A percentile compares a stretch with the other conserved stretches of the same genome.
Evolutionary conservation across 208 protist genomes (phyloP).

Genomic region (Naegleria fowleri): DNA sequence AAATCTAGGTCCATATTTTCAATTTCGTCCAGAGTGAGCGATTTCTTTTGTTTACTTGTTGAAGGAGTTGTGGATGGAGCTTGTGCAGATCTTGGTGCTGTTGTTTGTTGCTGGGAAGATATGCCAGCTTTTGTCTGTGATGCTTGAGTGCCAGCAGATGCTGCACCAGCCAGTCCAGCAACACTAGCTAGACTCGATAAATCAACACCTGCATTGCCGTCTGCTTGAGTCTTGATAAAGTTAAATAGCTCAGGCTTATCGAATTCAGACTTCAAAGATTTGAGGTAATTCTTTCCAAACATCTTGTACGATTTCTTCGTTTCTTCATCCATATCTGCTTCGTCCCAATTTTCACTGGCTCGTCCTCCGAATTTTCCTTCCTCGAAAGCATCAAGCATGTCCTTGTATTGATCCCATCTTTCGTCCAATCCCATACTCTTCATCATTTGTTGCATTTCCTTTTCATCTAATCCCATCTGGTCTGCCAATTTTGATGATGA

Average conservation of each 20-base stretch:
- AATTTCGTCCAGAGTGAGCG: not conserved
- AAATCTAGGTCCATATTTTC: not conserved
- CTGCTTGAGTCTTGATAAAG: not conserved
- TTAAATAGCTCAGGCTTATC: not conserved
- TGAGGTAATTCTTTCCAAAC: not conserved
- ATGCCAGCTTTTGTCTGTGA: not conserved
- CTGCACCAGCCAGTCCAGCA: not conserved
- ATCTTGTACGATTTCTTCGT: not conserved
- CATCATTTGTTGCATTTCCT: not conserved
- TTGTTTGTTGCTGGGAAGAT: not conserved
- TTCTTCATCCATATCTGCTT: not conserved
- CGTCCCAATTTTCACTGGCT: not conserved
- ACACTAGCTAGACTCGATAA: not conserved
- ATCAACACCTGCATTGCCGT: not conserved
- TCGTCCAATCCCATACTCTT: not conserved
- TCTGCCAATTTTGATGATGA: not conserved
- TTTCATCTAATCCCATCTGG: not conserved
- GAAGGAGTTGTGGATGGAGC: not conserved
- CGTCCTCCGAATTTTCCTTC: not conserved
- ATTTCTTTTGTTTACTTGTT: not conserved
- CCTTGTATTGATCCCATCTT: not conserved
- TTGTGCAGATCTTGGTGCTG: not conserved
- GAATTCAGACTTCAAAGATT: not conserved
- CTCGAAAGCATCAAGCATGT: not conserved
- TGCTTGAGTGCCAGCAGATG: not conserved